phyloP scores from a whole-genome alignment of 2,329 filamentous ascomycete genomes.

The Calonectria leucothoes region DNA sequence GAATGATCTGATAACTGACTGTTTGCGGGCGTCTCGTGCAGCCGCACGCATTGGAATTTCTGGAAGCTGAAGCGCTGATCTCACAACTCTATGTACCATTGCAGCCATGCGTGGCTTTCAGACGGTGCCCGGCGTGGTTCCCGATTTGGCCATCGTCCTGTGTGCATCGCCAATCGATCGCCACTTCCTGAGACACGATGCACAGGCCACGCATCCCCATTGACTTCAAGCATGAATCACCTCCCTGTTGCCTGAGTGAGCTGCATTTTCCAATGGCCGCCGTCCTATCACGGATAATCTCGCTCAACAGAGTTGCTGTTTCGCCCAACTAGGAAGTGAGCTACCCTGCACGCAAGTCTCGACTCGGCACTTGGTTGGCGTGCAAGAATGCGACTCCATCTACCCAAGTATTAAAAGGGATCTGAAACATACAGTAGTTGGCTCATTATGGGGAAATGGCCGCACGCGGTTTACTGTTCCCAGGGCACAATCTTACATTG shows the following conservation, averaged over 20 bases:
- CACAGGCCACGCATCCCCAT: background rate
- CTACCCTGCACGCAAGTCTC: constrained; percentile 7
- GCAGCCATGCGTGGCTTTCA: background rate
- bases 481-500: background rate
- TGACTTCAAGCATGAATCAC: background rate
- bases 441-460: background rate
- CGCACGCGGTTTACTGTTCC: background rate
- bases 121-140: background rate
- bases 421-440: background rate
- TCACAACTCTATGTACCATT: background rate
- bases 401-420: background rate
- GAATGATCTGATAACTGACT: constrained; percentile 27
- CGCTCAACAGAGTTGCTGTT: background rate
- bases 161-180: constrained; percentile 25
- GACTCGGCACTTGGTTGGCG: background rate
- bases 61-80: constrained; percentile 1
- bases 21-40: background rate
- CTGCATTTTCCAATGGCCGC: background rate
- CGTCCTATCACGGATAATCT: background rate
- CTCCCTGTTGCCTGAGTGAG: background rate
- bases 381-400: background rate
- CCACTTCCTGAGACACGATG: background rate
- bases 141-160: background rate
- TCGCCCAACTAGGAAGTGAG: constrained; percentile 7
- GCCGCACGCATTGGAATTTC: constrained; percentile 2